Evolutionary conservation across 2,329 filamentous ascomycete genomes (phyloP).

Genomic region (Ophiostoma novo-ulmi): DNA sequence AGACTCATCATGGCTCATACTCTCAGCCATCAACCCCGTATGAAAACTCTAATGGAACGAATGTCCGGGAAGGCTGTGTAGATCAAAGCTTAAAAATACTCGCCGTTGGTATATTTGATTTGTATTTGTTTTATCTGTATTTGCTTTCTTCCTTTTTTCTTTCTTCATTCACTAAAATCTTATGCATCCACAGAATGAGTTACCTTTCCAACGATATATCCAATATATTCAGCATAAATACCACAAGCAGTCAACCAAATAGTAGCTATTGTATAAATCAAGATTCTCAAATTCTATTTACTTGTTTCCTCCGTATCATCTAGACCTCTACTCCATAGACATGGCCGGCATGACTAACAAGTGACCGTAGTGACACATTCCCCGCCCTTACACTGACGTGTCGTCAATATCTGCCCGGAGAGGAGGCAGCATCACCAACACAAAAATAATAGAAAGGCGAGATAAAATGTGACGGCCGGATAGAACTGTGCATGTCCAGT

Average conservation of each 20-base stretch:
- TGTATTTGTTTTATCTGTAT: neutral
- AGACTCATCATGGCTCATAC: neutral
- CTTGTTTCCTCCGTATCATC: neutral
- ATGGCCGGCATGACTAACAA: neutral
- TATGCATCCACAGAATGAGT: neutral
- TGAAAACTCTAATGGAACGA: neutral
- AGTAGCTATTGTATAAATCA: neutral
- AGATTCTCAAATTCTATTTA: neutral
- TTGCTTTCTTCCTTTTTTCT: neutral
- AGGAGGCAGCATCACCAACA: neutral
- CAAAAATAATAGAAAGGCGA: too few relatives aligned
- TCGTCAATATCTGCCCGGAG: conserved; percentile 19
- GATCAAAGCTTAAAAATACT: neutral
- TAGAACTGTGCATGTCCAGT: neutral
- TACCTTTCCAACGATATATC: neutral
- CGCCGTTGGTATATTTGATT: neutral
- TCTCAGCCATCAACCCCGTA: neutral
- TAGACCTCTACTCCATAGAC: neutral
- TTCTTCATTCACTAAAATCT: neutral
- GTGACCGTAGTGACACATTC: neutral
- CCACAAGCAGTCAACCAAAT: neutral
- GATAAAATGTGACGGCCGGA: neutral
- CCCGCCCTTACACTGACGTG: neutral
- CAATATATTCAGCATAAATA: neutral
- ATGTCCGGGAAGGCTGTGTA: neutral